These are phyloP conservation scores for Geotrichum histeridarum DNA, from an alignment of 1,139 yeast species.

Conservation along the genomic window DNA sequence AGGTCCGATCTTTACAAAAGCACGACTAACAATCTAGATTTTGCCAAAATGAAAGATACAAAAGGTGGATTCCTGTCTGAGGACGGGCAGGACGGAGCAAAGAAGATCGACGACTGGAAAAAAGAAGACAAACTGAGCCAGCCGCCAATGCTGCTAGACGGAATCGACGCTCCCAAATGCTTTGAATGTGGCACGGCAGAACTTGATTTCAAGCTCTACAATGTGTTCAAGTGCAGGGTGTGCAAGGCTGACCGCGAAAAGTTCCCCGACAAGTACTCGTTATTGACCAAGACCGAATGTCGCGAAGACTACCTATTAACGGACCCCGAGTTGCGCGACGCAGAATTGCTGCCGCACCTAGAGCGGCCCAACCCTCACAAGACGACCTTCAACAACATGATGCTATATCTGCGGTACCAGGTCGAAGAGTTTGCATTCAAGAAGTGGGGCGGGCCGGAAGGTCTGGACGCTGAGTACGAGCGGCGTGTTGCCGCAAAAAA, in stretches of 20 bases:
- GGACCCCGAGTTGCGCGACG: constrained; percentile 83
- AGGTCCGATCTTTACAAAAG: not conserved
- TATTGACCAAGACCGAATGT: constrained; percentile 92
- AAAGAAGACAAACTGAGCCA: constrained; percentile 44
- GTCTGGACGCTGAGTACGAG: constrained; percentile 88
- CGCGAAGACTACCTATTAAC: constrained; percentile 86
- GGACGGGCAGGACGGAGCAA: constrained; percentile 38
- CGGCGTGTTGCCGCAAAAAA: constrained; percentile 68
- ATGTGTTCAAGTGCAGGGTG: constrained; percentile 66
- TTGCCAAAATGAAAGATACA: constrained; percentile 82
- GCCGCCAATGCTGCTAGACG: constrained; percentile 38
- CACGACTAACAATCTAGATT: constrained; percentile 37
- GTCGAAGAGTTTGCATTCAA: constrained; percentile 88
- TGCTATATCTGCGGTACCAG: constrained; percentile 78
- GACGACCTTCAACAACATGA: constrained; percentile 83
- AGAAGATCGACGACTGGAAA: constrained; percentile 73
- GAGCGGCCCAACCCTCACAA: constrained; percentile 96
- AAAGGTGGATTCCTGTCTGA: constrained; percentile 76
- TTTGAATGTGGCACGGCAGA: constrained; percentile 72
- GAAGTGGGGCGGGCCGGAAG: constrained; percentile 92
- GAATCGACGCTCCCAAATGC: constrained; percentile 70
- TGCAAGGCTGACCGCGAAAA: constrained; percentile 72
- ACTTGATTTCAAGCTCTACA: constrained; percentile 64
- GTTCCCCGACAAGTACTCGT: constrained; percentile 79
- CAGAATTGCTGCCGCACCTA: constrained; percentile 59